These are phyloP conservation scores for Diaporthe vexans DNA, from an alignment of 2,329 filamentous ascomycete species.

Conservation along the genomic window DNA sequence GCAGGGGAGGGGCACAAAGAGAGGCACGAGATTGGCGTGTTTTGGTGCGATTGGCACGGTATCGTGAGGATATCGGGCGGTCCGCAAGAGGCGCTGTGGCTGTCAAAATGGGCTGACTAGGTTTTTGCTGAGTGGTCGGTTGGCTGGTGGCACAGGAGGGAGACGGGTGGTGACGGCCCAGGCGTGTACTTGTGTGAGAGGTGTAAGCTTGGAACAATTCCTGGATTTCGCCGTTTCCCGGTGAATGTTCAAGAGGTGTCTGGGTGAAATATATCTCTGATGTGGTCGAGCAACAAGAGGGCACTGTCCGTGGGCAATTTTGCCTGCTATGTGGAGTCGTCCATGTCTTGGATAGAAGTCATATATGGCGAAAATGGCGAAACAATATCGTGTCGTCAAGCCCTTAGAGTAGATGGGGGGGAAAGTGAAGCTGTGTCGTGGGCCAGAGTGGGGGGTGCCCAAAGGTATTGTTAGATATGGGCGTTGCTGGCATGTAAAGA, in stretches of 20 bases:
- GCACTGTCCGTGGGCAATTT: neutral
- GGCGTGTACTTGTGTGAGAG: constrained; percentile 3
- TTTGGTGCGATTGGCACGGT: constrained; percentile 1
- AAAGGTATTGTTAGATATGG: neutral
- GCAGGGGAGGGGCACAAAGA: constrained; percentile 6
- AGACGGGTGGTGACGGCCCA: neutral
- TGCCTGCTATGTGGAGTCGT: neutral
- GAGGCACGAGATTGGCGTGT: neutral
- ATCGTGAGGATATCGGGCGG: constrained; percentile 14
- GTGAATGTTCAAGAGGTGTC: neutral
- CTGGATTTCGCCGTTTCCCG: neutral
- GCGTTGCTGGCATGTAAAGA: neutral
- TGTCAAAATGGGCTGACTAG: constrained; percentile 11
- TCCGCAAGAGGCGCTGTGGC: constrained; percentile 34
- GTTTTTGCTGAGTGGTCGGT: neutral
- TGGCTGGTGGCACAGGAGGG: neutral
- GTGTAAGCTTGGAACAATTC: neutral
- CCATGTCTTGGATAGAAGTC: neutral
- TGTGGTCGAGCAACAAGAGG: neutral
- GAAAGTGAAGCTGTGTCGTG: neutral
- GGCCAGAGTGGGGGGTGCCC: neutral
- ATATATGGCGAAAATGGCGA: neutral
- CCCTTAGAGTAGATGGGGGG: neutral
- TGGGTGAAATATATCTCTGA: neutral
- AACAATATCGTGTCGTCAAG: neutral